Evolutionary conservation across 2,329 filamentous ascomycete genomes (phyloP), one percentile per base, ranked within the genome.

Genomic region (Apiospora koreana): DNA sequence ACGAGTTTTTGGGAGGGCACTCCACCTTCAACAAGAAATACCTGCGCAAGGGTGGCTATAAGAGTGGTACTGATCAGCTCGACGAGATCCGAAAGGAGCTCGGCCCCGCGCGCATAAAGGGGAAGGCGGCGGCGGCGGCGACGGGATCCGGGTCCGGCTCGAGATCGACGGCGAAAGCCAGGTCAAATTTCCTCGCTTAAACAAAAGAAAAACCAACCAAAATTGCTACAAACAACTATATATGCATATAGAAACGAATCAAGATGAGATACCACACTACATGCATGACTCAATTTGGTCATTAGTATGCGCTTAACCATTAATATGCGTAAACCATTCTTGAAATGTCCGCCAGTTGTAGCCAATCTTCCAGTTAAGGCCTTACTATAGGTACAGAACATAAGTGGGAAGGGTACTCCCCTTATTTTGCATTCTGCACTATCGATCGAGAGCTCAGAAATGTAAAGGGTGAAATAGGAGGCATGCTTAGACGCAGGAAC

Each of bases 41-140:
- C 14, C 88, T 94, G 25, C 95, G 95, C 83, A 94, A 95, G 82
- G 92, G 92, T 23, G 93, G 92, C 78, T 90, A 92, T 74, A 92
- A 93, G 79, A 93, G 88, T 71, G 96, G 96, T 0, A 86, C 98
- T 74, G 91, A 93, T 81, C 94, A 98, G 84, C 85, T 98, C 71
- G 96, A 98, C 74, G 95, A 98, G 82, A 92, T 99, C 68, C 87
- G 96, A 68, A 88, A 88, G 73, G 93, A 90, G 8, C 81, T 98
- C 70, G 95, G 95, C 0, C 93, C 93, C 35, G 92, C 94, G 41
- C 89, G 90, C 71, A 80, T 97, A 70, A 77, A 74, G 2, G 73
- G 73, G 31, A 76, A 73, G 69, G 14, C 68, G 25, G 66, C 46
- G 74, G 73, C 54, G 73, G 71, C 43, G 23, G 75, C 73, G 68